A percentile compares a stretch with the other conserved stretches of the same genome.
These are phyloP conservation scores for Crotalaria pallida DNA, from an alignment of 306 rosid species.

Conservation along the genomic window DNA sequence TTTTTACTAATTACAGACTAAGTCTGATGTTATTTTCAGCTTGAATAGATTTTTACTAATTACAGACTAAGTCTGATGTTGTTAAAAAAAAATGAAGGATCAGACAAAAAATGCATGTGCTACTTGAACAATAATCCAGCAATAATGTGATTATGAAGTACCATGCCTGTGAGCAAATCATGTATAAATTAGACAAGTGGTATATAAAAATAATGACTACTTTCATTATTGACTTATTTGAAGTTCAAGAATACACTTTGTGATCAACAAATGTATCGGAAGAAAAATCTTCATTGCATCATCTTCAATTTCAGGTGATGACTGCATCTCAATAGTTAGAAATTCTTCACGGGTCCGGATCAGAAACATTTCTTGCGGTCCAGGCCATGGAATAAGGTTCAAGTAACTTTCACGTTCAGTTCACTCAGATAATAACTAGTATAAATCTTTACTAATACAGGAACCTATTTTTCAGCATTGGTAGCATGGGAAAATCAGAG, in stretches of 20 bases:
- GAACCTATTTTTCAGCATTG: slow-evolving; percentile 57
- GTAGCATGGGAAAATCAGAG: slow-evolving; percentile 87
- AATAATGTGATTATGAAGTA: background rate
- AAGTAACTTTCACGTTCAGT: background rate
- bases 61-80: background rate
- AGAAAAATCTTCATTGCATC: background rate
- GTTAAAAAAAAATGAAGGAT: background rate
- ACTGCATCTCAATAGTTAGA: slow-evolving; percentile 82
- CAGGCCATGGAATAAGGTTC: slow-evolving; percentile 98
- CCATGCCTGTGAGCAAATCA: background rate
- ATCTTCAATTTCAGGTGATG: slow-evolving; percentile 60
- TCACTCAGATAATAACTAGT: background rate
- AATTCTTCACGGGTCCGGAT: slow-evolving; percentile 68
- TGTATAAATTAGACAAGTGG: background rate
- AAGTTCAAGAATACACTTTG: background rate
- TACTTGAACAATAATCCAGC: background rate
- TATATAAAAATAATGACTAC: background rate
- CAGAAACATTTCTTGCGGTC: slow-evolving; percentile 68
- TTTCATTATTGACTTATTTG: background rate
- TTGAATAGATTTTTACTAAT: background rate
- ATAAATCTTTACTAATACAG: slow-evolving; percentile 10
- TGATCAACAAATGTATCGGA: background rate
- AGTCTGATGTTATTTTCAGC: background rate
- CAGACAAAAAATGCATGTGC: background rate
- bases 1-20: background rate